These are phyloP conservation scores for Aspergillus neoniger DNA, from an alignment of 2,329 filamentous ascomycete genomes.

Conservation along the genomic window DNA sequence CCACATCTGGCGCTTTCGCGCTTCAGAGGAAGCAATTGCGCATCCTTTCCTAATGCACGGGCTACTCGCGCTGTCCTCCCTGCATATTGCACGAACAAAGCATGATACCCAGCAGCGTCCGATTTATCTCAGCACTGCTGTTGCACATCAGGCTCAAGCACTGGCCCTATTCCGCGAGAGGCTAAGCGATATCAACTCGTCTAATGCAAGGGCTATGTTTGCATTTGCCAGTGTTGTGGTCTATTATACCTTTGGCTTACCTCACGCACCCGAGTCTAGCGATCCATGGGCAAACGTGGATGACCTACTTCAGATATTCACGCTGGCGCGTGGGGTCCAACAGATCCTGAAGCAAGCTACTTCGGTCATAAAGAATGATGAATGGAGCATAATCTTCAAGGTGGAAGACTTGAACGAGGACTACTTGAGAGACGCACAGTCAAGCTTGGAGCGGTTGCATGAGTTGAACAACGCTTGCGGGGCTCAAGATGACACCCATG, in stretches of 20 bases:
- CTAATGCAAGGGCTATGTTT: slow-evolving; percentile 46
- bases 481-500: slow-evolving; percentile 24
- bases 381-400: slow-evolving; percentile 32
- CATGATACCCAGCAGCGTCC: slow-evolving; percentile 25
- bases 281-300: slow-evolving; percentile 33
- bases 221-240: slow-evolving; percentile 41
- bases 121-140: slow-evolving; percentile 38
- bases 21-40: slow-evolving; percentile 37
- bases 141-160: slow-evolving; percentile 38
- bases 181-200: slow-evolving; percentile 34
- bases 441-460: slow-evolving; percentile 25
- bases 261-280: slow-evolving; percentile 28
- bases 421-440: slow-evolving; percentile 24
- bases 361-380: slow-evolving; percentile 26
- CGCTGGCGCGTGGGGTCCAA: slow-evolving; percentile 38
- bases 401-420: slow-evolving; percentile 25
- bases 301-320: slow-evolving; percentile 36
- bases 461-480: slow-evolving; percentile 31
- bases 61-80: slow-evolving; percentile 36
- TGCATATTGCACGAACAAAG: slow-evolving; percentile 37
- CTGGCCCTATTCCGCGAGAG: slow-evolving; percentile 38
- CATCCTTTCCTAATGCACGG: slow-evolving; percentile 42
- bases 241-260: slow-evolving; percentile 42
- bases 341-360: slow-evolving; percentile 33
- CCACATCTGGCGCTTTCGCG: slow-evolving; percentile 34